Conservation (phyloP, 768 basidiomycete species). For the Lactifluus pinguis region DNA sequence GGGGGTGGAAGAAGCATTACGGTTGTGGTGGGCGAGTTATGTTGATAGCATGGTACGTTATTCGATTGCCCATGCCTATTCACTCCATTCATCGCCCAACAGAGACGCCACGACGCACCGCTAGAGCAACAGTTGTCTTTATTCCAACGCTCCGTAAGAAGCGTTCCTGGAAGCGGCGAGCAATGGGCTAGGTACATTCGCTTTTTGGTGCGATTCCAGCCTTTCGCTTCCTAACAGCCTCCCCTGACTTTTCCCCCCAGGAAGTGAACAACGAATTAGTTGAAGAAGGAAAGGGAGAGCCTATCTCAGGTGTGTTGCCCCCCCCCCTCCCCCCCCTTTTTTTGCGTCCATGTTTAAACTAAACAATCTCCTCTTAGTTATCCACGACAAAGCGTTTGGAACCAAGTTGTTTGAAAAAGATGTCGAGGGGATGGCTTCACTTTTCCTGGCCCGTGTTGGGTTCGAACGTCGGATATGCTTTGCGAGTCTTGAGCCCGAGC, state of each 20-base stretch:
- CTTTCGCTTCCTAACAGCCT: background rate
- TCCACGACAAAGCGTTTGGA: conserved; percentile 15
- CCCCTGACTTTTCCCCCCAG: background rate
- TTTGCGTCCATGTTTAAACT: background rate
- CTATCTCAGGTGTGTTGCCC: conserved; percentile 8
- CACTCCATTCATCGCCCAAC: background rate
- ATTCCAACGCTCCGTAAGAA: conserved; percentile 53
- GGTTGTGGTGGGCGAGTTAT: conserved; percentile 67
- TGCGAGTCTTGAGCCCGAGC: background rate
- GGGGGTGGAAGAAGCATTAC: conserved; percentile 49
- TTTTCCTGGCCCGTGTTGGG: conserved; percentile 16
- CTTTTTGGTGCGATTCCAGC: conserved; percentile 41
- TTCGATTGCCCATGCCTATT: background rate
- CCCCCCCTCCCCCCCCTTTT: too few species aligned
- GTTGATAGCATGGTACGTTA: conserved; percentile 55
- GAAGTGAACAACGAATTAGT: conserved; percentile 6
- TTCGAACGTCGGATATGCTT: conserved; percentile 15
- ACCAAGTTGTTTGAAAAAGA: conserved; percentile 17
- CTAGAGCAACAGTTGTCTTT: conserved; percentile 34
- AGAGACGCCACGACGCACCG: conserved; percentile 40
- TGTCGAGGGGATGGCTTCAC: conserved; percentile 14
- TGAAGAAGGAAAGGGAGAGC: conserved; percentile 10
- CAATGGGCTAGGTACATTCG: conserved; percentile 74
- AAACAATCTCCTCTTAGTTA: background rate
- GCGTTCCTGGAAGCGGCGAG: conserved; percentile 68